A percentile compares a stretch with the other conserved stretches of the same genome.
Evolutionary conservation across 2,329 filamentous ascomycete genomes (phyloP).

Genomic region (Aspergillus quadricinctus): DNA sequence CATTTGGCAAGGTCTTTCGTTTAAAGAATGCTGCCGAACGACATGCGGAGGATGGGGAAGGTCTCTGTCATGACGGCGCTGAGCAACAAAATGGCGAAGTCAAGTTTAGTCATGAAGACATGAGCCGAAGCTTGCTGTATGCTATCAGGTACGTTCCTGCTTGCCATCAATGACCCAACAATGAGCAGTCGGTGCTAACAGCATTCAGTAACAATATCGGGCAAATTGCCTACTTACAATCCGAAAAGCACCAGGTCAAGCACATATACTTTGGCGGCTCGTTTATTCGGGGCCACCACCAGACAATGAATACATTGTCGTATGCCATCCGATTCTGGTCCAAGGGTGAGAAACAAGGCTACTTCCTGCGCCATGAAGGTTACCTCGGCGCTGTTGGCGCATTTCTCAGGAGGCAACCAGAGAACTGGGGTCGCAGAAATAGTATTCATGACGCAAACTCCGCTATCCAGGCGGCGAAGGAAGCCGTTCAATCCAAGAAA

Average conservation of each 20-base stretch:
- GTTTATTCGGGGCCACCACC: constrained; percentile 91
- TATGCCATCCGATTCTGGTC: constrained; percentile 99
- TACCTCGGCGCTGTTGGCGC: constrained; percentile 92
- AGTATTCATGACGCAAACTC: constrained; percentile 59
- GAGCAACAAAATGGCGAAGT: constrained; percentile 33
- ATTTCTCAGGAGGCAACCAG: constrained; percentile 84
- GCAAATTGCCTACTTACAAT: constrained; percentile 96
- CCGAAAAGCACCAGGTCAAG: constrained; percentile 83
- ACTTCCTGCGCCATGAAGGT: constrained; percentile 91
- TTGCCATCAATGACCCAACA: background rate
- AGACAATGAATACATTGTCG: constrained; percentile 95
- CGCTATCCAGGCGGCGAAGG: constrained; percentile 22
- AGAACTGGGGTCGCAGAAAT: constrained; percentile 82
- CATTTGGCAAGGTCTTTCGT: constrained; percentile 94
- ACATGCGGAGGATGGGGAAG: constrained; percentile 68
- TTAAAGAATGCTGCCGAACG: constrained; percentile 81
- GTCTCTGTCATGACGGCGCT: constrained; percentile 50
- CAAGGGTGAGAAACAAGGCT: constrained; percentile 88
- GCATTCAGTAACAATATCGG: constrained; percentile 83
- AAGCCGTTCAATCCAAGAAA: constrained; percentile 11
- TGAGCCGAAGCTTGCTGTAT: constrained; percentile 86
- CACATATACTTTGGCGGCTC: constrained; percentile 97
- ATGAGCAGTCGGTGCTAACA: constrained; percentile 19
- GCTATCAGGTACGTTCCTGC: constrained; percentile 61
- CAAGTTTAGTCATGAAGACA: constrained; percentile 74